These are phyloP conservation scores for Cryphonectria japonica DNA, from an alignment of 2,329 filamentous ascomycete genomes.

Conservation along the genomic window DNA sequence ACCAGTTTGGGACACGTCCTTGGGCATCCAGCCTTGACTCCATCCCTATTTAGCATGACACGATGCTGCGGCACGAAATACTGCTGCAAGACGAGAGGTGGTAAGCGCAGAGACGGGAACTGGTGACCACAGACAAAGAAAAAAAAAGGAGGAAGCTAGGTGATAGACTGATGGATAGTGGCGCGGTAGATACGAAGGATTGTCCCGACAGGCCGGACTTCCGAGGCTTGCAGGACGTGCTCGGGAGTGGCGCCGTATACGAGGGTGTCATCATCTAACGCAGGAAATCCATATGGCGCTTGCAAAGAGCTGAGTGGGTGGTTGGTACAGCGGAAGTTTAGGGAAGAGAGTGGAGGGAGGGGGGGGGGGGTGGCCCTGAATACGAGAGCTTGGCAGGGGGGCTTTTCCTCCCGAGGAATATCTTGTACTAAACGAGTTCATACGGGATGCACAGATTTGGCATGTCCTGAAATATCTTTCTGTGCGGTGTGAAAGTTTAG, in stretches of 20 bases:
- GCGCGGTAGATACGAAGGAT: constrained; percentile 7
- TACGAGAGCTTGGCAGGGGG: constrained; percentile 6
- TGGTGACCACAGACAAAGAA: not conserved
- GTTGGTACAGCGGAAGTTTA: not conserved
- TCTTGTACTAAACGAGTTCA: not conserved
- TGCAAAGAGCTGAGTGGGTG: not conserved
- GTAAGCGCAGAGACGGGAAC: not conserved
- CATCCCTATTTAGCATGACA: not conserved
- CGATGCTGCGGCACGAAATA: not conserved
- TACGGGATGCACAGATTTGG: not conserved
- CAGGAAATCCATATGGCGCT: not conserved
- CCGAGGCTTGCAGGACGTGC: not conserved
- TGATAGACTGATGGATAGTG: not conserved
- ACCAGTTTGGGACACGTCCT: not conserved
- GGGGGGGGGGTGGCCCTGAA: not conserved
- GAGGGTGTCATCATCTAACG: not conserved
- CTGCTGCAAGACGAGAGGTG: not conserved
- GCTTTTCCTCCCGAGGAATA: not conserved
- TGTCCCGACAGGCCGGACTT: constrained; percentile 10
- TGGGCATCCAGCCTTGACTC: not conserved
- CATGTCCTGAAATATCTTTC: not conserved
- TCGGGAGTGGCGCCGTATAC: not conserved
- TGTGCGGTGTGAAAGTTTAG: not conserved
- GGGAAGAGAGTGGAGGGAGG: not conserved
- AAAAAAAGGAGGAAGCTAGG: not conserved